phyloP scores from a whole-genome alignment of 2,329 filamentous ascomycete species.

The Xenosphaeropsis pyriputrescens region DNA sequence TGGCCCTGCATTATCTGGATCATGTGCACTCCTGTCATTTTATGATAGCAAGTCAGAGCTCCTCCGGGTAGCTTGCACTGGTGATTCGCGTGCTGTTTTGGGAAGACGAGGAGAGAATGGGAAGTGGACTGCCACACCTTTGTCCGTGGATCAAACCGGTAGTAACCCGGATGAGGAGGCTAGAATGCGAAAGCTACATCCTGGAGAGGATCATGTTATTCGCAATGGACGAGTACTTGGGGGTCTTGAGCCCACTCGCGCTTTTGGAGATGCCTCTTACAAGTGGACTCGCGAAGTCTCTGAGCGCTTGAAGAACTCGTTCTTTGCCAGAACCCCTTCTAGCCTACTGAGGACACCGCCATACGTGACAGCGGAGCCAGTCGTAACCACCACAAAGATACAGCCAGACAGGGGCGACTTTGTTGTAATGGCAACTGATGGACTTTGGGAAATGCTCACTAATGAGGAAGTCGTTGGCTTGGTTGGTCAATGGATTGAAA shows the following conservation, averaged over 20 bases:
- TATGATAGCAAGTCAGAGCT: conserved; percentile 83
- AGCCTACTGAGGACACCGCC: conserved; percentile 76
- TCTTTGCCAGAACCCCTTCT: conserved; percentile 73
- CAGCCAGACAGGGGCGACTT: conserved; percentile 86
- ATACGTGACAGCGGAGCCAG: conserved; percentile 91
- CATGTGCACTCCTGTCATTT: conserved; percentile 89
- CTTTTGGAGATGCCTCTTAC: conserved; percentile 93
- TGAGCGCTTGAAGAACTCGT: conserved; percentile 65
- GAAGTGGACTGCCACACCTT: conserved; percentile 82
- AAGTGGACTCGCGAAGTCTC: conserved; percentile 88
- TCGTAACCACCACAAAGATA: conserved; percentile 86
- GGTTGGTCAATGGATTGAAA: conserved; percentile 93
- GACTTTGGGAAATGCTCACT: conserved; percentile 97
- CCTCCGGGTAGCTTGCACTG: conserved; percentile 86
- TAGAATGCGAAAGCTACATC: conserved; percentile 73
- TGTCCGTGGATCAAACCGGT: conserved; percentile 91
- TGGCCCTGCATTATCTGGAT: conserved; percentile 88
- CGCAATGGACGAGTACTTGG: conserved; percentile 83
- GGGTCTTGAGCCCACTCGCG: conserved; percentile 79
- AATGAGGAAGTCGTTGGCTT: conserved; percentile 96
- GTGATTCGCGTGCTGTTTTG: conserved; percentile 88
- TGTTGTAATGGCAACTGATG: conserved; percentile 89
- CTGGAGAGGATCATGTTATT: conserved; percentile 76
- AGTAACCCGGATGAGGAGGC: conserved; percentile 72
- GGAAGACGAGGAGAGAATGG: conserved; percentile 64